phyloP scores from a whole-genome alignment of 306 rosid genomes.

The Casuarina cunninghamiana region DNA sequence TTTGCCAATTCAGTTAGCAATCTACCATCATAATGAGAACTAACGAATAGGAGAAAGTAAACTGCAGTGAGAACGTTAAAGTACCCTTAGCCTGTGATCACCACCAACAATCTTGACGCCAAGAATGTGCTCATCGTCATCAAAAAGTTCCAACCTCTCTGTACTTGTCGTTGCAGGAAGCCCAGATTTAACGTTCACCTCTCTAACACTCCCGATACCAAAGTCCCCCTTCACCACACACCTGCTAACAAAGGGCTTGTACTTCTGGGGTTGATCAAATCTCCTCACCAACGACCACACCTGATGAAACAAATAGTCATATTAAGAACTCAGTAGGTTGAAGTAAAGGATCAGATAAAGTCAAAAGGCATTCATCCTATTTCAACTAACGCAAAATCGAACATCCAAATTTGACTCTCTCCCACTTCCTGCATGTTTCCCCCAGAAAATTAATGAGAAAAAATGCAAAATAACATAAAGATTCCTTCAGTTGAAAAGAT shows the following conservation, averaged over 20 bases:
- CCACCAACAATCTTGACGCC: conserved; percentile 82
- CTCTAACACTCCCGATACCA: conserved; percentile 89
- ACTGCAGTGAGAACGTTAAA: conserved; percentile 3
- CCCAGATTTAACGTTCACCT: conserved; percentile 93
- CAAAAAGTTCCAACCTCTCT: conserved; percentile 84
- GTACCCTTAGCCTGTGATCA: conserved; percentile 83
- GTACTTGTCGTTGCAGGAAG: conserved; percentile 96
- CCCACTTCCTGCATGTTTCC: background rate
- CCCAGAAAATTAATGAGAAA: conserved; percentile 1
- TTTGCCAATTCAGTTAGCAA: background rate
- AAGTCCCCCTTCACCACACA: conserved; percentile 78
- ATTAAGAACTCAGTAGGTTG: conserved; percentile 7
- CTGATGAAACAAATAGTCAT: conserved; percentile 40
- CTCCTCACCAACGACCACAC: conserved; percentile 98
- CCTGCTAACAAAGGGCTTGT: conserved; percentile 88
- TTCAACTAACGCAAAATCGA: background rate
- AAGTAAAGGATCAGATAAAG: conserved; percentile 20
- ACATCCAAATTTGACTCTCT: background rate
- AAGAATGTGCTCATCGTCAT: conserved; percentile 87
- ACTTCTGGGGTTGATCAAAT: conserved; percentile 90
- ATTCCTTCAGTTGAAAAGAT: background rate
- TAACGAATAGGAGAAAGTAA: conserved; percentile 7
- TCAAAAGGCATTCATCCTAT: background rate
- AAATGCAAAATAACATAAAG: conserved; percentile 9
- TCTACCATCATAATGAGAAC: background rate